Conservation (phyloP, 169 alveolate genomes). For the Babesia caballi region DNA sequence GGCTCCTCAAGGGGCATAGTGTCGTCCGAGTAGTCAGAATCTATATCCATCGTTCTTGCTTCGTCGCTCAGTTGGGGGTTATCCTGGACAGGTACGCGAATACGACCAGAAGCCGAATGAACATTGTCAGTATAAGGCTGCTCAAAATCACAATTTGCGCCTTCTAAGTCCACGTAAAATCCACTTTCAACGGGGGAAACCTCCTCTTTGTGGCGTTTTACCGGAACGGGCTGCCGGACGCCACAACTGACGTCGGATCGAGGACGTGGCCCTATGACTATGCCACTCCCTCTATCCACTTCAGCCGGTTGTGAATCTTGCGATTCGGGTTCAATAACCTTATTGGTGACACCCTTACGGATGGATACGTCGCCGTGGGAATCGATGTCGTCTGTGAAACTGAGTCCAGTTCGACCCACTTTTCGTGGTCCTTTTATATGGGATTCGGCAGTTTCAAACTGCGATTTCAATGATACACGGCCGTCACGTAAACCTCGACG, state of each 20-base stretch:
- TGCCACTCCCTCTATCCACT: not conserved
- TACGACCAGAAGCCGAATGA: too few species aligned
- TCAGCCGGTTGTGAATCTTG: not conserved
- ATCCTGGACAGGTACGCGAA: too few species aligned
- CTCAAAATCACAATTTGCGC: not conserved
- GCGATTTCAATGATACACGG: not conserved
- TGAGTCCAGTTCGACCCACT: slow-evolving; percentile 12
- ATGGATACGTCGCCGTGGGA: slow-evolving; percentile 10
- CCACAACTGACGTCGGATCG: too few species aligned
- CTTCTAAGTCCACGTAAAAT: slow-evolving; percentile 5
- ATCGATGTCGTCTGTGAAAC: slow-evolving; percentile 46
- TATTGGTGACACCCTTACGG: slow-evolving; percentile 9
- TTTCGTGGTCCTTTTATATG: not conserved
- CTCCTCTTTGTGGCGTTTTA: too few species aligned
- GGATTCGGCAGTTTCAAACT: not conserved
- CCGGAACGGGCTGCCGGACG: too few species aligned
- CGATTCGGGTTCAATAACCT: not conserved
- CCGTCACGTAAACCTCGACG: slow-evolving; percentile 50
- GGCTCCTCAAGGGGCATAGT: too few species aligned
- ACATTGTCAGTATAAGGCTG: not conserved
- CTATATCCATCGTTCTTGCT: too few species aligned
- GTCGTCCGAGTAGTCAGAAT: too few species aligned
- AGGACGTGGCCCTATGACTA: not conserved
- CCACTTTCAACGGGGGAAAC: not conserved
- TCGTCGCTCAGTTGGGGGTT: too few species aligned